Evolutionary conservation across 768 basidiomycete genomes (phyloP).

Genomic region (Jaapia argillacea): DNA sequence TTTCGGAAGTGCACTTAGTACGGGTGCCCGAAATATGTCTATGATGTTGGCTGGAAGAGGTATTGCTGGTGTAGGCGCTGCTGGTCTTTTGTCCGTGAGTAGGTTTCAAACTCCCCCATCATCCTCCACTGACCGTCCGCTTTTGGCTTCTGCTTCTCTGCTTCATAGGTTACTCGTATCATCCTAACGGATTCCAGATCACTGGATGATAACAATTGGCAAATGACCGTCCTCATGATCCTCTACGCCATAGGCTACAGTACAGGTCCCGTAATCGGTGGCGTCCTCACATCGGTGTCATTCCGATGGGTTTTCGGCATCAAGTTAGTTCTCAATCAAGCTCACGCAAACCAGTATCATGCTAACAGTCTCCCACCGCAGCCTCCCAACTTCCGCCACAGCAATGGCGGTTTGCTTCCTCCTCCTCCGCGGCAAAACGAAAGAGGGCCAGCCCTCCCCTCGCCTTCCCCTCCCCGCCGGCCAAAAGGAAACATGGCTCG

Average conservation of each 20-base stretch:
- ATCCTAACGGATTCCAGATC: conserved; percentile 33
- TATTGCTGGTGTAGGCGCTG: conserved; percentile 39
- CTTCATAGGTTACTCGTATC: conserved; percentile 28
- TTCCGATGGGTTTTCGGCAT: conserved; percentile 50
- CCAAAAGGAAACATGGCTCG: conserved; percentile 10
- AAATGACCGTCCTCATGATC: conserved; percentile 29
- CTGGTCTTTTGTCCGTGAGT: conserved; percentile 28
- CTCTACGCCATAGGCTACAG: conserved; percentile 33
- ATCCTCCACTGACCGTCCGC: too few species aligned
- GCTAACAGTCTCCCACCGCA: conserved; percentile 7
- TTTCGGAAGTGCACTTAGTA: conserved; percentile 35
- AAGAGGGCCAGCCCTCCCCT: conserved; percentile 9
- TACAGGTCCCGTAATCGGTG: conserved; percentile 35
- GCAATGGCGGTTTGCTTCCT: conserved; percentile 30
- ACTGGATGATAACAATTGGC: conserved; percentile 31
- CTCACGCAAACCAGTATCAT: conserved; percentile 1
- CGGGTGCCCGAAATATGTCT: conserved; percentile 33
- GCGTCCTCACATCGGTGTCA: conserved; percentile 25
- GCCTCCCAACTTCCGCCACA: conserved; percentile 27
- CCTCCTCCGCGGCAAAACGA: conserved; percentile 26
- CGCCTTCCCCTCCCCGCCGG: conserved; percentile 5
- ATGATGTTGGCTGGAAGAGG: conserved; percentile 37
- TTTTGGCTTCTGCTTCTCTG: conserved; percentile 7
- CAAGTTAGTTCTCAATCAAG: conserved; percentile 25
- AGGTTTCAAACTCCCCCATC: neutral